These are phyloP conservation scores for Ceratocystis cacaofunesta DNA, from an alignment of 2,329 filamentous ascomycete genomes.

Conservation along the genomic window DNA sequence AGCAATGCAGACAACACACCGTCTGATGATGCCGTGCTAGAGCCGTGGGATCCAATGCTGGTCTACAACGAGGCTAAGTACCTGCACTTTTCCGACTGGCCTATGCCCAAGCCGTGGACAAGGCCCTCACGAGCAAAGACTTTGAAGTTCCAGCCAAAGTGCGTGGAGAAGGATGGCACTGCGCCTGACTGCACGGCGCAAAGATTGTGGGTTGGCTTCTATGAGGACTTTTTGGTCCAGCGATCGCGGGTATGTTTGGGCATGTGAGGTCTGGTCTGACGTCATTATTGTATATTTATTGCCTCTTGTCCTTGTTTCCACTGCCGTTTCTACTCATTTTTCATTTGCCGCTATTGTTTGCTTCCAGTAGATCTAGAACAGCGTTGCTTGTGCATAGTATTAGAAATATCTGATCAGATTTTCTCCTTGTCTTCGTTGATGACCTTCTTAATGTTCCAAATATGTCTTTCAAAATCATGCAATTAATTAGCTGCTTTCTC, in stretches of 20 bases:
- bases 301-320: background rate
- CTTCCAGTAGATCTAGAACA: too few species aligned
- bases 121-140: conserved; percentile 15
- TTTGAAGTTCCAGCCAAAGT: conserved; percentile 17
- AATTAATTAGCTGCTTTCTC: background rate
- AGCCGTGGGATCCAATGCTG: conserved; percentile 38
- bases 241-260: conserved; percentile 5
- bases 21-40: conserved; percentile 26
- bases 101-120: conserved; percentile 46
- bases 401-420: background rate
- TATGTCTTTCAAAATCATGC: conserved; percentile 5
- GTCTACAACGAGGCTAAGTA: conserved; percentile 46
- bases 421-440: background rate
- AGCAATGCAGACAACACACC: conserved; percentile 27
- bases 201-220: conserved; percentile 25
- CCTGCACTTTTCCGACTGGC: conserved; percentile 59
- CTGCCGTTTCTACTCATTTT: background rate
- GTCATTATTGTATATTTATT: background rate
- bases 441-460: conserved; percentile 9
- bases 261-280: background rate
- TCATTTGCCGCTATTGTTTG: background rate
- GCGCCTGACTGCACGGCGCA: conserved; percentile 28
- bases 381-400: background rate
- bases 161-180: conserved; percentile 34
- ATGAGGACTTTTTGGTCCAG: conserved; percentile 32